A percentile compares a stretch with the other conserved stretches of the same genome.
Evolutionary conservation across 2,329 filamentous ascomycete species (phyloP).

Genomic region (Aspergillus sp.): DNA sequence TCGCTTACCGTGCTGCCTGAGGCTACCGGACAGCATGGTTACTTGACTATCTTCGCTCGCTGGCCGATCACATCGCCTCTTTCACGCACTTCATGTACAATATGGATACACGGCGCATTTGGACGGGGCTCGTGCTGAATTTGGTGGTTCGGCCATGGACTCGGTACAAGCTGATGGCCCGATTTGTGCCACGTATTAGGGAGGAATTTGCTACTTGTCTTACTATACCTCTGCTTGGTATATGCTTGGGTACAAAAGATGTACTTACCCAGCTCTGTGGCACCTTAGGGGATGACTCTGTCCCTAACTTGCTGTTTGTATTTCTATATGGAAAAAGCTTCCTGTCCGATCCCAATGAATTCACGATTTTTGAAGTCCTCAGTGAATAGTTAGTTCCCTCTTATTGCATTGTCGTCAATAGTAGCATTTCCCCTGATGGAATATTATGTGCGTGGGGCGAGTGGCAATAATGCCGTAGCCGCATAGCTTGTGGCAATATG

Average conservation of each 20-base stretch:
- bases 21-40: neutral
- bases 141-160: neutral
- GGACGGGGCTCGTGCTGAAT: neutral
- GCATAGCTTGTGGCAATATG: neutral
- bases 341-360: no score
- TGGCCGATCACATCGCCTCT: constrained; percentile 15
- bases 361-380: neutral
- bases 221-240: neutral
- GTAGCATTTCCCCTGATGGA: neutral
- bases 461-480: constrained; percentile 7
- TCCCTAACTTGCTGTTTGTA: no score
- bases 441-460: neutral
- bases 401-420: neutral
- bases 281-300: no score
- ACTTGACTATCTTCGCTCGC: constrained; percentile 7
- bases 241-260: neutral
- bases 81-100: constrained; percentile 23
- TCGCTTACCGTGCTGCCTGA: neutral
- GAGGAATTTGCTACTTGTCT: no score
- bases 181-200: no score
- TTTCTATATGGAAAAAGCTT: no score
- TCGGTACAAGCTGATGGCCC: no score
- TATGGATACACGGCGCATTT: constrained; percentile 5
- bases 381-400: neutral
- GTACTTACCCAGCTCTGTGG: no score